Conservation (phyloP, 805 yeast genomes). For the Komagataella pastoris region DNA sequence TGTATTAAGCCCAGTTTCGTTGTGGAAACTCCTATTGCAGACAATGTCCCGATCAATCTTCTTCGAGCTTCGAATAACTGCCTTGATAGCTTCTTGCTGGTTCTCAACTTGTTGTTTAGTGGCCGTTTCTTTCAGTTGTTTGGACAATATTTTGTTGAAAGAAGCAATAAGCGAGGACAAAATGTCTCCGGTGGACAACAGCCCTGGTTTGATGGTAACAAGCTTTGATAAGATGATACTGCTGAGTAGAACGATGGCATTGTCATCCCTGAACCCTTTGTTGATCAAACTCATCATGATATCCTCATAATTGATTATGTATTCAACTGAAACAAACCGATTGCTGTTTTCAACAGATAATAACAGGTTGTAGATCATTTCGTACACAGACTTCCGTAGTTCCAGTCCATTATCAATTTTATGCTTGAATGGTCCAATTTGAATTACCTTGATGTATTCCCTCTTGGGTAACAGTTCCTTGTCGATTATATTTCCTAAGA, state of each 20-base stretch:
- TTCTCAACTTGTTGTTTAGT: conserved; percentile 57
- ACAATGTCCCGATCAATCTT: conserved; percentile 7
- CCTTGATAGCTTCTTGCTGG: conserved; percentile 27
- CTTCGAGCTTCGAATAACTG: conserved; percentile 16
- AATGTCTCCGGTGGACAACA: conserved; percentile 4
- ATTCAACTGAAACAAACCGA: conserved; percentile 7
- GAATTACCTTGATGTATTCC: conserved; percentile 48
- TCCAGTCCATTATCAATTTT: conserved; percentile 69
- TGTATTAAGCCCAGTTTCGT: background rate
- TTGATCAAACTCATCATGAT: conserved; percentile 28
- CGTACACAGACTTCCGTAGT: conserved; percentile 60
- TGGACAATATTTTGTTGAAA: conserved; percentile 27
- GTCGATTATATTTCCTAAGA: conserved; percentile 36
- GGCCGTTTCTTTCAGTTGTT: conserved; percentile 43
- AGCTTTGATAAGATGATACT: conserved; percentile 29
- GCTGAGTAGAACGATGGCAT: conserved; percentile 41
- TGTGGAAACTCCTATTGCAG: background rate
- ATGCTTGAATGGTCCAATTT: conserved; percentile 83
- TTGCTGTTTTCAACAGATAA: conserved; percentile 16
- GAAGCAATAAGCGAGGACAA: conserved; percentile 17
- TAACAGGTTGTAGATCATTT: conserved; percentile 44
- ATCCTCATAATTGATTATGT: conserved; percentile 13
- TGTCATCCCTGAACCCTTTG: conserved; percentile 45
- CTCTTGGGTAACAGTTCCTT: conserved; percentile 41
- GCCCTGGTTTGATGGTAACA: conserved; percentile 17